These are phyloP conservation scores for Circinella minor DNA, from an alignment of 371 early-diverging fungal species.

Conservation along the genomic window DNA sequence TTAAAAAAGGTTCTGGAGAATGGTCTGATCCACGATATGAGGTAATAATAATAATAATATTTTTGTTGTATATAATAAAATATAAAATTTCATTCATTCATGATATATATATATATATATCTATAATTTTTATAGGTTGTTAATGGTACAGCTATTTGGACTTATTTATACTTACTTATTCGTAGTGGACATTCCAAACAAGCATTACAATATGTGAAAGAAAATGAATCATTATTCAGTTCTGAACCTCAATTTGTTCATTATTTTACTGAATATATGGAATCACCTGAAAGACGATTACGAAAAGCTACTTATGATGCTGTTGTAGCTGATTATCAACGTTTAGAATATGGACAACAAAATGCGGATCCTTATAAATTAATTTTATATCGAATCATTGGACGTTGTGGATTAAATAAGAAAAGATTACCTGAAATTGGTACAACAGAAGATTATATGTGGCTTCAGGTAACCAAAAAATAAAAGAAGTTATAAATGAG, in stretches of 20 bases:
- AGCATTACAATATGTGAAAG: slow-evolving; percentile 67
- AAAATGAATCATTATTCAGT: slow-evolving; percentile 52
- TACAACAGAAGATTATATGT: slow-evolving; percentile 85
- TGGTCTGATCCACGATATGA: slow-evolving; percentile 60
- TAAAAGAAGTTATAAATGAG: not conserved
- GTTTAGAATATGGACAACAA: slow-evolving; percentile 50
- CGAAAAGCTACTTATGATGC: slow-evolving; percentile 45
- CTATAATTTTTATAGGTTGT: slow-evolving; percentile 37
- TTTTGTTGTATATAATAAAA: no score
- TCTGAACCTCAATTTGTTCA: slow-evolving; percentile 64
- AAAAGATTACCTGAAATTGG: slow-evolving; percentile 63
- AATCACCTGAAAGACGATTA: slow-evolving; percentile 35
- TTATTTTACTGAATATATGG: slow-evolving; percentile 73
- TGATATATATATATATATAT: not conserved
- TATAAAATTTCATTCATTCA: not conserved
- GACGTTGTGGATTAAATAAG: slow-evolving; percentile 82
- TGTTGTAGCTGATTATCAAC: slow-evolving; percentile 61
- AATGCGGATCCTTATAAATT: slow-evolving; percentile 85
- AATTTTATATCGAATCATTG: slow-evolving; percentile 85
- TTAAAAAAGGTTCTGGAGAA: slow-evolving; percentile 47
- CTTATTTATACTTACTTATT: slow-evolving; percentile 78
- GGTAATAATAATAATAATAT: slow-evolving; percentile 38
- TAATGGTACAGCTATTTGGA: slow-evolving; percentile 80
- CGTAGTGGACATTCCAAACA: slow-evolving; percentile 73
- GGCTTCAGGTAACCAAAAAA: slow-evolving; percentile 67